A percentile compares a stretch with the other conserved stretches of the same genome.
These are phyloP conservation scores for Ormosia emarginata DNA, from an alignment of 306 rosid species.

Conservation along the genomic window DNA sequence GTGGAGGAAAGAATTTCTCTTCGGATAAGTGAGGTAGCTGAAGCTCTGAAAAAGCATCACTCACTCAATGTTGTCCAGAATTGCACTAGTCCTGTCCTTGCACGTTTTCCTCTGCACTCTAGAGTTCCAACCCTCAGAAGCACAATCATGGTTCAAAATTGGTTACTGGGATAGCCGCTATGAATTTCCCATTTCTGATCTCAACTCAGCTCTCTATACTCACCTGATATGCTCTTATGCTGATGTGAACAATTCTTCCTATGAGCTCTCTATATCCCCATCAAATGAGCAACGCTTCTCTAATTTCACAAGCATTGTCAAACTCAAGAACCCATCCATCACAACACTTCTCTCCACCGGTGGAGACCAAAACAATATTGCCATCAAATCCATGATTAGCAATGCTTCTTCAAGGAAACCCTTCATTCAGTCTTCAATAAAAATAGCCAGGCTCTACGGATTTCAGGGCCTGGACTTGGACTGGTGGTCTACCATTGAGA, in stretches of 20 bases:
- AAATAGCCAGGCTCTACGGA: constrained; percentile 11
- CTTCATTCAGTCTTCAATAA: constrained; percentile 36
- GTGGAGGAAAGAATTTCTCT: too few species aligned
- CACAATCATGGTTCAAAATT: constrained; percentile 18
- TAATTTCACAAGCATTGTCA: constrained; percentile 20
- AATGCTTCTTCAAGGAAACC: constrained; percentile 19
- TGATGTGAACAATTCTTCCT: constrained; percentile 22
- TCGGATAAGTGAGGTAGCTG: too few species aligned
- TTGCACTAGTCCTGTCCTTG: neutral
- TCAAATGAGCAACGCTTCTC: neutral
- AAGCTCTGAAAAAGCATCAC: too few species aligned
- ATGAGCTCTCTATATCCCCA: constrained; percentile 5
- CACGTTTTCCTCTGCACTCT: neutral
- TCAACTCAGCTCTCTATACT: constrained; percentile 33
- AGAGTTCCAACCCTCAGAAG: neutral
- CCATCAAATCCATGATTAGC: neutral
- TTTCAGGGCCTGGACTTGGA: constrained; percentile 36
- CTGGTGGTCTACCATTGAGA: neutral
- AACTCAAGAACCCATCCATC: constrained; percentile 32
- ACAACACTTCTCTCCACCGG: constrained; percentile 24
- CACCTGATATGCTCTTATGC: constrained; percentile 34
- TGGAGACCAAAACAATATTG: neutral
- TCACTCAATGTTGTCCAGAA: neutral
- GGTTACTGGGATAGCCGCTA: constrained; percentile 21
- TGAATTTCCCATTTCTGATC: neutral